Base-by-base conservation (phyloP, 768 basidiomycete species). In the Macrolepiota dolichaula region DNA sequence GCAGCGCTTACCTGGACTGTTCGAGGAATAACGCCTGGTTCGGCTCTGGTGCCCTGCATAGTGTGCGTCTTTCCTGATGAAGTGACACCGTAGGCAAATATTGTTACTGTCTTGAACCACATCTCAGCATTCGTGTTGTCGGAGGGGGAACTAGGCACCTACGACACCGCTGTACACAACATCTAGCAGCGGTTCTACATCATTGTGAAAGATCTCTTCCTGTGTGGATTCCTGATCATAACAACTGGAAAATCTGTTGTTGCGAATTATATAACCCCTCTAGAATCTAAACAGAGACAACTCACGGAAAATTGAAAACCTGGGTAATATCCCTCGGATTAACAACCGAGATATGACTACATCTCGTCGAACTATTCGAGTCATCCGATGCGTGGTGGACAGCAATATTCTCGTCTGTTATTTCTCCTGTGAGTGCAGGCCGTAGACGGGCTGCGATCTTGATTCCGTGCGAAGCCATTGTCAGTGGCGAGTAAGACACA, bases 21-120 rank as follows among this genome's bases (percentile, higher is more conserved):
- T 27, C 91, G 81, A 24, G 92, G 92, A 64, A 95, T 95, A 58
- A 96, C 87, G 0, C 94, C 94, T n/a, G 90, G 91, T 35, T 91
- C 80, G 1, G 77, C 51, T 38, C 73, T 80, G 6, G 80, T 85
- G 38, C 94, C 94, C 74, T 95, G 93, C 91, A 96, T 96, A 0
- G 94, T 96, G 71, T 94, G 85, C 0, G 93, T 96, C 77, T 94
- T 95, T 17, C 93, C 94, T 4, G 90, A 92, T 1, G 91, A 93
- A 10, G 92, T 95, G 12, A 94, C 92, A 6, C 94, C 94, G 72
- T 95, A 95, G 1, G 92, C 91, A 64, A 95, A 94, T 15, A 95
- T 86, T 10, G 92, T 94, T 3, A 92, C 86, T 0, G 89, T 93
- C 90, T 92, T 17, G 32, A 11, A 27, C 40, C 57, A 15, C 50